Percentiles rank a stretch among this genome's conserved stretches.
These are phyloP conservation scores for Arctium minus DNA, from an alignment of 129 eudicot species.

Conservation along the genomic window DNA sequence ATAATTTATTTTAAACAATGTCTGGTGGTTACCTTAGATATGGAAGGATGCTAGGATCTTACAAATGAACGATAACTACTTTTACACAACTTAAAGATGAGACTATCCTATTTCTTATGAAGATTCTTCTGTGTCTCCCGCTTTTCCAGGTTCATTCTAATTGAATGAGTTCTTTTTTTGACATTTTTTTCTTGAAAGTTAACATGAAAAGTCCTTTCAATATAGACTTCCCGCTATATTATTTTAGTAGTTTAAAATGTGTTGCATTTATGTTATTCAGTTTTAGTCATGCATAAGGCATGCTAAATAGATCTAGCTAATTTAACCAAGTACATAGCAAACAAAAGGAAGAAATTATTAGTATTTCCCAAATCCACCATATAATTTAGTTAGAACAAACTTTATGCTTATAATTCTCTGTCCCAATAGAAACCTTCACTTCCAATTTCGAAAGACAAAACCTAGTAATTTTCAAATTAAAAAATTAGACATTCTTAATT, in stretches of 20 bases:
- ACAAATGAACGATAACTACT: not conserved
- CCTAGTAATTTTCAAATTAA: not conserved
- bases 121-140: not conserved
- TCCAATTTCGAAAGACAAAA: not conserved
- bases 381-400: not conserved
- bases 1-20: not conserved
- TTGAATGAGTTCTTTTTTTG: not conserved
- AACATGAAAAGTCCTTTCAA: not conserved
- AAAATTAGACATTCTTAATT: not conserved
- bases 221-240: not conserved
- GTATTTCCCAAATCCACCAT: not conserved
- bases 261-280: not conserved
- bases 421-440: not conserved
- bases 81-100: not conserved
- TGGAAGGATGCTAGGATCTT: constrained; percentile 10
- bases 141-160: not conserved
- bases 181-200: not conserved
- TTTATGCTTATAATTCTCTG: not conserved
- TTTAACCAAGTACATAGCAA: constrained; percentile 3
- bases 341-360: not conserved
- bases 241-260: not conserved
- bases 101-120: not conserved
- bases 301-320: not conserved
- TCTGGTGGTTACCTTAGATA: not conserved
- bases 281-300: not conserved